Base-by-base conservation (phyloP, 164 flowering plant species). In the Piper longum region DNA sequence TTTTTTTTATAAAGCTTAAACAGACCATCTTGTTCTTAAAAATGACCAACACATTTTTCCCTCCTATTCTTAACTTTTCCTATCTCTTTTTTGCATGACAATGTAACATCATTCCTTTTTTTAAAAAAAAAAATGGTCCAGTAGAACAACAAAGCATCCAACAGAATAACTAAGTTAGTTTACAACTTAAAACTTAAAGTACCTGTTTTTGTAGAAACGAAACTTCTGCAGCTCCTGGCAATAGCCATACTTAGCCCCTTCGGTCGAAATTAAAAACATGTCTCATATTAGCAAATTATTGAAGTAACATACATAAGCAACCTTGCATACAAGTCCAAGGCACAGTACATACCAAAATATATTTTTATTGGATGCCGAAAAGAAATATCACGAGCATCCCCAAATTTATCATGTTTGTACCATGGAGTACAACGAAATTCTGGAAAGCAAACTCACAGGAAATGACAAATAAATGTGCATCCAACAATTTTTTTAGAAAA, bases 321-420 rank as follows among this genome's bases (percentile, higher is more conserved):
- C 9, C 18, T 7, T 39, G 3, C 16, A 36, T 51, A 18, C 5
- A 64, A 18, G 26, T 14, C 26, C 5, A 65, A 44, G 45, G 42
- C 16, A 57, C 8, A 44, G 8, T 14, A 17, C 44, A 19, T 86
- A 90, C 99, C 99, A 69, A 93, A 80, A 67, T 87, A 90, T 3
- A 93, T 9, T 77, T 93, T 93, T 51, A 93, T 87, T 16, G 99
- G 99, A 78, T 93, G 99, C 62, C 80, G 88, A 74, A 93, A 93
- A 60, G 91, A 85, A 40, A 80, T 65, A 64, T 87, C 83, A 70
- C 99, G 99, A 1, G 77, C 71, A 70, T 82, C 76, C 62, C 88
- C 96, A 80, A 67, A 78, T 69, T 80, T 69, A 14, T 81, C 87
- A 75, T 85, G 76, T 66, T 82, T 78, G 18, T 58, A 69, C 99